Base-by-base conservation (phyloP, 2,329 filamentous ascomycete genomes). In the Thielaviopsis punctulata region DNA sequence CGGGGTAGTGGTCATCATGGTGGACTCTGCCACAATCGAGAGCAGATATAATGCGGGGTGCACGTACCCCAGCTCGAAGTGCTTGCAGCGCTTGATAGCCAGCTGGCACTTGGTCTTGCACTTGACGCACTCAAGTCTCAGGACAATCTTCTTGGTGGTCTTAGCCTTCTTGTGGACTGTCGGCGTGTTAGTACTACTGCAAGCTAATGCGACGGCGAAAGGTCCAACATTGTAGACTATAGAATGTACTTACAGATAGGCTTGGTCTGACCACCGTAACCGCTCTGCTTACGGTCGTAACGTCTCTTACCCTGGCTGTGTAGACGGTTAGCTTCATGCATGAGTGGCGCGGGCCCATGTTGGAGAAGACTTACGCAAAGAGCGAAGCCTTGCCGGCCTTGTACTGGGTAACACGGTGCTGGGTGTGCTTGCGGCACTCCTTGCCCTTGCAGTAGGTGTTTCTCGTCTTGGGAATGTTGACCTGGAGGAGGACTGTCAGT, bases 231-330 rank as follows among this genome's bases (percentile, higher is more conserved):
- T 15, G 13, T 4, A 30, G 47, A 43, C 9, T 23, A 27, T 33
- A 12, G 1, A 5, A n/a, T 30, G 15, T 55, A 52, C 54, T 52
- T 53, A 55, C 54, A 98, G 68, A 98, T 89, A 65, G 93, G 92
- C 79, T 98, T 98, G 68, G 92, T 98, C 79, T 98, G 92, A 89
- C 92, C 92, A 86, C 92, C 92, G 70, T 95, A 96, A 86, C 90
- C 90, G 71, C 84, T 87, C 79, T 96, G 90, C 80, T 96, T 96
- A 69, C 88, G 82, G 77, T 94, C 88, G 78, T 96, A 96, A 84
- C 90, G 89, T 75, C 90, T 86, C 86, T 96, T 98, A 81, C 90
- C 90, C 82, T 98, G 90, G 58, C 56, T 57, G 33, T 56, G 27
- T 46, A 45, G 27, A 23, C 21, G 36, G 33, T 49, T 19, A 12